phyloP scores from a whole-genome alignment of 306 rosid genomes.

The Cucumis sativus region DNA sequence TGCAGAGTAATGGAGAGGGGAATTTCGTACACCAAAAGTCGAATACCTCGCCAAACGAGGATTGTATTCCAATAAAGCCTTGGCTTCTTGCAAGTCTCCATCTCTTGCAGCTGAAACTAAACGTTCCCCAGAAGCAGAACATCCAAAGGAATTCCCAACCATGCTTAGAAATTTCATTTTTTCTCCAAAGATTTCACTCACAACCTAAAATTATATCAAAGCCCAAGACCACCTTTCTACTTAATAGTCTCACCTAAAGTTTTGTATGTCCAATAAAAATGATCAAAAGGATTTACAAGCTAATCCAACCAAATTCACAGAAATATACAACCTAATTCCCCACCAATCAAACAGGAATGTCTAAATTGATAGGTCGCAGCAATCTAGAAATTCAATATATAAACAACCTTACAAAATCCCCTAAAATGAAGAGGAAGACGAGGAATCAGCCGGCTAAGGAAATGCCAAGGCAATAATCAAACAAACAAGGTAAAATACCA shows the following conservation, averaged over 20 bases:
- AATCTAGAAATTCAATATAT: background rate
- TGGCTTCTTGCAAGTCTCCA: conserved; percentile 96
- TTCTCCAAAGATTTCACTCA: background rate
- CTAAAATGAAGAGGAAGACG: background rate
- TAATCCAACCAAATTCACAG: background rate
- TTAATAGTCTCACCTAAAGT: background rate
- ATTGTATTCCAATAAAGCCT: conserved; percentile 82
- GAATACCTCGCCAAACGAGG: conserved; percentile 93
- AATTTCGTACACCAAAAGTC: conserved; percentile 90
- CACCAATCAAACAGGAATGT: background rate
- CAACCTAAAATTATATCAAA: background rate
- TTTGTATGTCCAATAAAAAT: background rate
- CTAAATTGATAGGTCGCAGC: background rate
- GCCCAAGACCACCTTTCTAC: background rate
- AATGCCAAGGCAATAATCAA: conserved; percentile 23
- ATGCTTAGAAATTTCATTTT: conserved; percentile 66
- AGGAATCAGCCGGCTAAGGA: background rate
- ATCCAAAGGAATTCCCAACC: conserved; percentile 93
- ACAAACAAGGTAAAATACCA: background rate
- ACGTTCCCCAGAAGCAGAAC: conserved; percentile 98
- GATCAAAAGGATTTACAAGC: background rate
- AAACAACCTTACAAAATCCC: background rate
- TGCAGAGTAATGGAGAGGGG: conserved; percentile 94
- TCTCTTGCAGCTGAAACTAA: conserved; percentile 98
- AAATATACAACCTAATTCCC: background rate